Base-by-base conservation (phyloP, 2,329 filamentous ascomycete genomes). In the Microsporum ferrugineum region DNA sequence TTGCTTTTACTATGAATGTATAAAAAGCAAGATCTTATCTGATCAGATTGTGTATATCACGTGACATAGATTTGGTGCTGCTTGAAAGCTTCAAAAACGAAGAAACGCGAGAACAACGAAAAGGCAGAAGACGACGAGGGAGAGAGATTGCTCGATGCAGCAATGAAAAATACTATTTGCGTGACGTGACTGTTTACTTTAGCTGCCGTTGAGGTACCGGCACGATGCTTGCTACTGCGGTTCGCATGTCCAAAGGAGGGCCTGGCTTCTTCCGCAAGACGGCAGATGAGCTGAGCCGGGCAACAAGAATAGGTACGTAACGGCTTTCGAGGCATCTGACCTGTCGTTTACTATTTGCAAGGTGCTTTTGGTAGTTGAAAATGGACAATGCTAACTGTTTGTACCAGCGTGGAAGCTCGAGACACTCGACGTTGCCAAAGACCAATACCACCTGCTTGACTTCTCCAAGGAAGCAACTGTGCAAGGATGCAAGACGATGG, bases 401-500 rank as follows among this genome's bases (percentile, higher is more conserved):
- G 5, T 14, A 14, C 12, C 47, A 78, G 76, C 74, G 29, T 74
- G 73, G 70, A 77, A 75, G 62, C 68, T 71, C 45, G 76, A 78
- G 65, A 69, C 64, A 27, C 65, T 72, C 17, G 63, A 67, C 29
- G 72, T 70, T 12, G 73, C 74, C 3, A 74, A 71, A 12, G 76
- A 74, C 53, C 73, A 75, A 8, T 72, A 71, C 63, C 63, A 69
- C 43, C 69, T 75, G 60, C 71, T 78, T 53, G 69, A 78, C 60
- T 77, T 77, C 60, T 71, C 75, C 69, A 69, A 76, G 63, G 69
- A 72, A 53, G 61, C 65, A 0, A 65, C 70, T 1, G 71, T 75
- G 10, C 66, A 67, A 33, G 65, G 65, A 55, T 77, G 75, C 67
- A 94, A 95, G 73, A 79, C 88, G 66, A 94, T 97, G 85, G 88